Evolutionary conservation across 192 early-diverging fungal species (phyloP), one percentile per base, ranked within the genome.

Genomic region (Pecoramyces ruminantium): DNA sequence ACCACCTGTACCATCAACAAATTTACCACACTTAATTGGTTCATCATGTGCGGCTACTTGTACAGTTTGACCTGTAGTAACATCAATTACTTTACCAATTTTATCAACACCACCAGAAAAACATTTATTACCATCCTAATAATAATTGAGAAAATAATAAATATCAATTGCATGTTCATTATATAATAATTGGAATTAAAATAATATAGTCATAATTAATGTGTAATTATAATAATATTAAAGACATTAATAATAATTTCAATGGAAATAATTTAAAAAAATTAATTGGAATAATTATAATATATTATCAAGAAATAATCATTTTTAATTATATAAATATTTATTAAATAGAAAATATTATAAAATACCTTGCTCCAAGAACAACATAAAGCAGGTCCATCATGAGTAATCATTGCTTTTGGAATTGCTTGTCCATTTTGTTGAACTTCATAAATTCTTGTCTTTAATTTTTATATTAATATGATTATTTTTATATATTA

Each of bases 51-150:
- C 89, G 28, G 95, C 96, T 77, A 98, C 90, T 85, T 95, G 93
- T 16, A 83, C 86, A 8, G 93, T 87, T 83, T 96, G 95, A 40
- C 92, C 92, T 15, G 95, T 95, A 13, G 88, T 80, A 25, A 96
- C 79, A 84, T 98, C 96, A 83, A 96, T 88, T 86, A 97, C 88
- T 78, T 92, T 89, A 38, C 90, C 96, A 18, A 91, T 91, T 81
- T 96, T 97, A 85, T 98, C 97, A 39, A 92, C 93, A 38, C 96
- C 96, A 27, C 93, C 95, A 29, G 96, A 96, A 14, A 93, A 88
- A 29, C 97, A 84, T 83, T 95, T 96, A 77, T 91, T 92, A 77
- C 97, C 97, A 80, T 97, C 96, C 94, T 97, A 29, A 27, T 29
- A n/a, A 77, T n/a, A n/a, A n/a, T n/a, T n/a, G n/a, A n/a, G n/a